Percentiles rank a stretch among this genome's conserved stretches.
phyloP scores from a whole-genome alignment of 768 basidiomycete species.

The Lactarius trivialis region DNA sequence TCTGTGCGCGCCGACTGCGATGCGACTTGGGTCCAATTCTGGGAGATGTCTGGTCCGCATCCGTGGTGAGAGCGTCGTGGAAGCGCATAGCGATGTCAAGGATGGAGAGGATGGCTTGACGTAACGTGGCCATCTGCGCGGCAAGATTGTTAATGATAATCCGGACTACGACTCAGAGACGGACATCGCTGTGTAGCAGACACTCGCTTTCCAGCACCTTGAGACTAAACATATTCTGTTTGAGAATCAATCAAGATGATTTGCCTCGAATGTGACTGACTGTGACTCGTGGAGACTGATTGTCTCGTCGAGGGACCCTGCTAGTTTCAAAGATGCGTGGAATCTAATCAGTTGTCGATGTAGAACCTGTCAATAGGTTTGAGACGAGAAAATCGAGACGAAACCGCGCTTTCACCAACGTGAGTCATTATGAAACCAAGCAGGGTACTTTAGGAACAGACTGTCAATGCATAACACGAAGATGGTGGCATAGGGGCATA shows the following conservation, averaged over 20 bases:
- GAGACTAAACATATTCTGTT: conserved; percentile 38
- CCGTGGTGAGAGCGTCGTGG: conserved; percentile 52
- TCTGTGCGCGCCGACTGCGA: conserved; percentile 52
- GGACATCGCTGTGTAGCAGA: conserved; percentile 55
- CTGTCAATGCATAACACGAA: background rate
- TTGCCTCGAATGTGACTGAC: conserved; percentile 38
- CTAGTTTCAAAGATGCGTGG: conserved; percentile 45
- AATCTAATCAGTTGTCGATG: conserved; percentile 57
- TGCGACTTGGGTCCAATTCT: conserved; percentile 49
- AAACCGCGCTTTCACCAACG: conserved; percentile 34
- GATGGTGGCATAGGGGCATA: conserved; percentile 33
- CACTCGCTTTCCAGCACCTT: conserved; percentile 55
- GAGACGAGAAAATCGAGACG: background rate
- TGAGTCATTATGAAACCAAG: conserved; percentile 69
- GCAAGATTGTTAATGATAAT: background rate
- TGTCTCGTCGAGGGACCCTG: conserved; percentile 70
- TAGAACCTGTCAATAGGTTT: conserved; percentile 45
- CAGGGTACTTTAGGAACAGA: conserved; percentile 40
- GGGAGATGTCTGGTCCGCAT: conserved; percentile 47
- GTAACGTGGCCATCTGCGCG: conserved; percentile 53
- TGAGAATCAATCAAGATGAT: conserved; percentile 2
- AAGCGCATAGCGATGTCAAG: conserved; percentile 73
- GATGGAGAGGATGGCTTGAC: conserved; percentile 59
- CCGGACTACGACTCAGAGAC: conserved; percentile 17
- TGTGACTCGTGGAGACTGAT: conserved; percentile 61